These are phyloP conservation scores for Cyathus olla DNA, from an alignment of 1,284 basidiomycete species.

Conservation along the genomic window DNA sequence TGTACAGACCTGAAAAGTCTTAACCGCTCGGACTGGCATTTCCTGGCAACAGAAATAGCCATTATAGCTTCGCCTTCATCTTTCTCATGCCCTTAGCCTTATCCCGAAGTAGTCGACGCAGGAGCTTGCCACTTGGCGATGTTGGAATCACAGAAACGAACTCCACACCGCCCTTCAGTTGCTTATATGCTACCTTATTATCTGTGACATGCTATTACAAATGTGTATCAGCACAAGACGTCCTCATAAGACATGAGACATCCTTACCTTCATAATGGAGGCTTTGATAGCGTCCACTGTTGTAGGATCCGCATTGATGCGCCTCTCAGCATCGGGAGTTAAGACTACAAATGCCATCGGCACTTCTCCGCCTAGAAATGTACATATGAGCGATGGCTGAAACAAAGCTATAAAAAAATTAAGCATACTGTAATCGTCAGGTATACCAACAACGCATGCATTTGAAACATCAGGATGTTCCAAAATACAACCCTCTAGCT, in stretches of 20 bases:
- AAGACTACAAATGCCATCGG: slow-evolving; percentile 75
- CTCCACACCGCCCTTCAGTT: slow-evolving; percentile 72
- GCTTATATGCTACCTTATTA: slow-evolving; percentile 78
- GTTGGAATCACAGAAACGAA: slow-evolving; percentile 74
- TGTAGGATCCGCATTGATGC: slow-evolving; percentile 41
- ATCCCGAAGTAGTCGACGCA: slow-evolving; percentile 67
- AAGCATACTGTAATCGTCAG: slow-evolving; percentile 70
- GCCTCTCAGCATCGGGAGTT: slow-evolving; percentile 49
- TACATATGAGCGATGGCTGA: neutral
- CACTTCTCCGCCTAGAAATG: slow-evolving; percentile 67
- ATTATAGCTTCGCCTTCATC: slow-evolving; percentile 24
- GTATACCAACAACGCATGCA: slow-evolving; percentile 81
- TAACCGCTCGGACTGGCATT: too few species aligned
- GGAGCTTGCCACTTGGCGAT: slow-evolving; percentile 65
- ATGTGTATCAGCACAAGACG: neutral
- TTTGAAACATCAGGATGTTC: slow-evolving; percentile 78
- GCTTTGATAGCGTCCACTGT: slow-evolving; percentile 51
- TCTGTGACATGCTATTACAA: slow-evolving; percentile 70
- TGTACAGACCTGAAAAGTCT: too few species aligned
- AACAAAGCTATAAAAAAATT: neutral
- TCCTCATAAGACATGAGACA: neutral
- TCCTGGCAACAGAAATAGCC: too few species aligned
- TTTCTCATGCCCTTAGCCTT: slow-evolving; percentile 50
- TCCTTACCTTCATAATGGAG: slow-evolving; percentile 58
- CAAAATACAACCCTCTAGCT: slow-evolving; percentile 79